Evolutionary conservation across 306 rosid species (phyloP), one percentile per base, ranked within the genome.

Genomic region (Gynostemma pentaphyllum): DNA sequence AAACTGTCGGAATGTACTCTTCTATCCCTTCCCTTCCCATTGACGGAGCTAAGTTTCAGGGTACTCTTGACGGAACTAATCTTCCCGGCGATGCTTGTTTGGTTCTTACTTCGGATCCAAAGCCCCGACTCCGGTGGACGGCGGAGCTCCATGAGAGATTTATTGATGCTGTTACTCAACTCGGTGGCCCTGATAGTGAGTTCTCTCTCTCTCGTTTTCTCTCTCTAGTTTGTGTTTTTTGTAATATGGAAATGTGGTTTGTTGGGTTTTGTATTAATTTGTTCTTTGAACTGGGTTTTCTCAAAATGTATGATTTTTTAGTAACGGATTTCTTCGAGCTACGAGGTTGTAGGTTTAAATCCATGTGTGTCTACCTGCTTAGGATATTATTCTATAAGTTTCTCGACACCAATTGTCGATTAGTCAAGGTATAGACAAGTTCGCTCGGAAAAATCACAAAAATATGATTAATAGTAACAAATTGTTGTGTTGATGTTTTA

Each of bases 121-220:
- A 81, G 70, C 86, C 86, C 23, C 74, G 86, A 32, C 76, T 82
- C 24, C 74, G 87, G 39, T 82, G 87, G 87, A 82, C 87, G n/a
- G 69, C 71, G 36, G 87, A 82, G 83, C 87, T 82, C 52, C 87
- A 82, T 29, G 87, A 82, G 68, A 71, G 87, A 73, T 82, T 82
- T 47, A 78, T 82, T 15, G 87, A 82, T 36, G 87, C 87, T 65
- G 83, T 82, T 39, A 75, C 87, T 53, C 87, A 82, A 69, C 87
- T 82, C 49, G 87, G 87, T 51, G 87, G 87, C 52, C 79, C 87
- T 22, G 87, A 82, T 61, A 82, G 87, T 82, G 51, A 70, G 87
- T 82, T 49, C 30, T n/a, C 49, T 26, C 5, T 28, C 2, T 32
- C 11, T 45, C 16, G n/a, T 19, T 26, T 24, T 67, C 29, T 64